Evolutionary conservation across 2,329 filamentous ascomycete genomes (phyloP).

Genomic region (Pseudocercospora ulei): DNA sequence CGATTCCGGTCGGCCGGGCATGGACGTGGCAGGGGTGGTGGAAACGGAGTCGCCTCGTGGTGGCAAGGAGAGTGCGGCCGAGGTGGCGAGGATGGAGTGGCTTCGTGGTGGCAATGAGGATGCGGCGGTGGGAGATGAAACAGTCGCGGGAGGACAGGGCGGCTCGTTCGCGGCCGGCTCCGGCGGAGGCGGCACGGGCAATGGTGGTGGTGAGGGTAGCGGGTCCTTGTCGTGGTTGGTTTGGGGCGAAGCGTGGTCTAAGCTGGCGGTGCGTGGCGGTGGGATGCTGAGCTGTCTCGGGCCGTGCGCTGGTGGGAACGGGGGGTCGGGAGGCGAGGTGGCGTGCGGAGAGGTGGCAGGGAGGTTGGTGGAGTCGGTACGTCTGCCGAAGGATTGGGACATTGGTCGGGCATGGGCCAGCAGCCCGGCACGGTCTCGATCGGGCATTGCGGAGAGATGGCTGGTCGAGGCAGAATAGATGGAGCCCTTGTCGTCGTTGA

Average conservation of each 20-base stretch:
- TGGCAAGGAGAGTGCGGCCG: slow-evolving; percentile 16
- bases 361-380: slow-evolving; percentile 31
- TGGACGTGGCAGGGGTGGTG: slow-evolving; percentile 10
- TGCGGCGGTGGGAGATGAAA: slow-evolving; percentile 11
- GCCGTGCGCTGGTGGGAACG: slow-evolving; percentile 25
- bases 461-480: slow-evolving; percentile 45
- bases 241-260: slow-evolving; percentile 20
- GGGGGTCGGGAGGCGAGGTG: slow-evolving; percentile 16
- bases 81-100: slow-evolving; percentile 21
- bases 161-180: slow-evolving; percentile 21
- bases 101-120: slow-evolving; percentile 23
- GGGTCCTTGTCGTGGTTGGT: slow-evolving; percentile 20
- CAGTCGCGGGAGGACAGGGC: slow-evolving; percentile 15
- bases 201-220: slow-evolving; percentile 9
- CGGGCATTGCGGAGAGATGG: slow-evolving; percentile 32
- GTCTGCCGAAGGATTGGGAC: slow-evolving; percentile 45
- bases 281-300: slow-evolving; percentile 12
- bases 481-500: slow-evolving; percentile 39
- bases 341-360: slow-evolving; percentile 20
- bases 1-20: slow-evolving; percentile 22
- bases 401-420: slow-evolving; percentile 50
- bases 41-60: slow-evolving; percentile 25
- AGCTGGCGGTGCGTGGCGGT: slow-evolving; percentile 14
- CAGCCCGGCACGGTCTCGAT: slow-evolving; percentile 42
- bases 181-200: slow-evolving; percentile 11